Conservation (phyloP, 2,329 filamentous ascomycete genomes). For the Aspergillus fumigatus region DNA sequence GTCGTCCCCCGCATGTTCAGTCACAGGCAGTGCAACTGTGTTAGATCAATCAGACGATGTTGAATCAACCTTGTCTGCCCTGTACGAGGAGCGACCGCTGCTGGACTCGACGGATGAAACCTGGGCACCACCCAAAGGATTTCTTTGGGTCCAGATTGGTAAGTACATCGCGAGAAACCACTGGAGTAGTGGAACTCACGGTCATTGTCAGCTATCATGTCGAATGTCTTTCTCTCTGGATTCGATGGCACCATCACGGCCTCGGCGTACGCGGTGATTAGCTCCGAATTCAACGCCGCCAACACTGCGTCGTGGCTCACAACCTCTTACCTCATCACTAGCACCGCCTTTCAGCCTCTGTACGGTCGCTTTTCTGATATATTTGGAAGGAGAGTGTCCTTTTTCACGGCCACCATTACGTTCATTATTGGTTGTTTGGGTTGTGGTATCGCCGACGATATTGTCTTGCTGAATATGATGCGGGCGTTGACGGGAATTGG, state of each 20-base stretch:
- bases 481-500: conserved; percentile 68
- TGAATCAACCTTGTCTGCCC: conserved; percentile 4
- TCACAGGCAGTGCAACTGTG: background rate
- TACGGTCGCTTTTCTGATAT: conserved; percentile 70
- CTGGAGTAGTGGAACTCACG: background rate
- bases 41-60: background rate
- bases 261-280: conserved; percentile 41
- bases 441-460: conserved; percentile 63
- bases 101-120: conserved; percentile 10
- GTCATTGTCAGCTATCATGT: conserved; percentile 50
- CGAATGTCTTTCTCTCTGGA: conserved; percentile 61
- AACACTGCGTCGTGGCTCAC: conserved; percentile 48
- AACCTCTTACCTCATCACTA: conserved; percentile 63
- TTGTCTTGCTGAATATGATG: conserved; percentile 66
- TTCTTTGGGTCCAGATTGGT: conserved; percentile 55
- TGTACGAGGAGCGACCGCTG: conserved; percentile 24
- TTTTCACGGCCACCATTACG: conserved; percentile 58
- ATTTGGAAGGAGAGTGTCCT: conserved; percentile 57
- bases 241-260: conserved; percentile 45
- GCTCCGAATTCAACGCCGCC: conserved; percentile 46
- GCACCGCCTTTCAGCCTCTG: conserved; percentile 65
- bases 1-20: background rate
- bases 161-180: background rate
- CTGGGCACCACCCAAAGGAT: conserved; percentile 51
- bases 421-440: conserved; percentile 64